A percentile compares a stretch with the other conserved stretches of the same genome.
Evolutionary conservation across 1,284 basidiomycete genomes (phyloP).

Genomic region (Anthracocystis walkeri): DNA sequence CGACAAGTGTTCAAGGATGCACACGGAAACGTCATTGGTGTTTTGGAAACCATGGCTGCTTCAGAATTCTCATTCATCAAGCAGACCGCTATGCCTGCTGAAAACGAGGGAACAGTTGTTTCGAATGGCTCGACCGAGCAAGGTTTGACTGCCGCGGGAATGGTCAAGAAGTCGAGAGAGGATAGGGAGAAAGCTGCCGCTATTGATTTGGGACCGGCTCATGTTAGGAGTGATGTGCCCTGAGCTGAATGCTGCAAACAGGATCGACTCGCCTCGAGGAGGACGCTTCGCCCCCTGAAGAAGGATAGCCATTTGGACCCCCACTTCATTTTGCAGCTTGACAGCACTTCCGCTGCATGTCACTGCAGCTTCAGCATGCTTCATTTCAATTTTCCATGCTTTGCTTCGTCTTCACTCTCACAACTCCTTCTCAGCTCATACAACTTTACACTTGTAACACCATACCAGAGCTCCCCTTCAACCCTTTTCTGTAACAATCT

Average conservation of each 20-base stretch:
- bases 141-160: slow-evolving; percentile 26
- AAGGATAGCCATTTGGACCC: no score
- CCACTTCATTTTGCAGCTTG: no score
- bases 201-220: slow-evolving; percentile 23
- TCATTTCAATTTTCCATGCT: no score
- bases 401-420: no score
- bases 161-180: slow-evolving; percentile 30
- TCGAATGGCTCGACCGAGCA: slow-evolving; percentile 10
- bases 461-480: no score
- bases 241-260: not conserved
- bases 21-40: slow-evolving; percentile 49
- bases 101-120: slow-evolving; percentile 30
- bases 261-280: not conserved
- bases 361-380: no score
- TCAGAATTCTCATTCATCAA: slow-evolving; percentile 34
- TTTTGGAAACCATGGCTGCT: slow-evolving; percentile 46
- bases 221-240: slow-evolving; percentile 25
- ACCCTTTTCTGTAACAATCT: no score
- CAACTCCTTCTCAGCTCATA: no score
- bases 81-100: slow-evolving; percentile 18
- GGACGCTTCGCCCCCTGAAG: no score
- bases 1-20: slow-evolving; percentile 50
- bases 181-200: slow-evolving; percentile 33
- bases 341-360: no score
- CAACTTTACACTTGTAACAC: no score